Conservation (phyloP, 306 rosid genomes). For the Macrotyloma uniflorum region DNA sequence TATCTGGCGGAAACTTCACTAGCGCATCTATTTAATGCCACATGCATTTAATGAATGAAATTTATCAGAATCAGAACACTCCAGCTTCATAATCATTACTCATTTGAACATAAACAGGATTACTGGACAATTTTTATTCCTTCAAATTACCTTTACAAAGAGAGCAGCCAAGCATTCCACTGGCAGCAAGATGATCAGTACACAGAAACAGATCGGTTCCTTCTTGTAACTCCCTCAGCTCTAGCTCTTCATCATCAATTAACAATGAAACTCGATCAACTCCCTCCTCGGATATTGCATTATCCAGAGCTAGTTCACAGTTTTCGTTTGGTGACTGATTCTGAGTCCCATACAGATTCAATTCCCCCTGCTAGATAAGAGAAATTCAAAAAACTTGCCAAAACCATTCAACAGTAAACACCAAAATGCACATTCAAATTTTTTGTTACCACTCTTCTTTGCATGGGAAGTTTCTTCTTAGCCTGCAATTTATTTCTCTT, state of each 20-base stretch:
- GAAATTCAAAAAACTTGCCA: slow-evolving; percentile 26
- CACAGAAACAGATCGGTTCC: slow-evolving; percentile 50
- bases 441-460: slow-evolving; percentile 61
- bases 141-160: slow-evolving; percentile 78
- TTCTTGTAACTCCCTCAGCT: slow-evolving; percentile 70
- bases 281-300: slow-evolving; percentile 49
- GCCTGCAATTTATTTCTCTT: slow-evolving; percentile 59
- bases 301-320: slow-evolving; percentile 74
- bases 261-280: slow-evolving; percentile 58
- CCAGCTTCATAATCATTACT: slow-evolving; percentile 24
- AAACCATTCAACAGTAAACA: slow-evolving; percentile 28
- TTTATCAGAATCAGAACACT: slow-evolving; percentile 36
- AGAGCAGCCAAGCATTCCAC: slow-evolving; percentile 62
- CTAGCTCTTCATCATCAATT: slow-evolving; percentile 92
- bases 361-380: slow-evolving; percentile 60
- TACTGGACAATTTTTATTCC: slow-evolving; percentile 25
- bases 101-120: slow-evolving; percentile 22
- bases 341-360: slow-evolving; percentile 43
- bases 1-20: slow-evolving; percentile 82
- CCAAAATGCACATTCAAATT: slow-evolving; percentile 14
- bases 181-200: slow-evolving; percentile 63
- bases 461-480: slow-evolving; percentile 54
- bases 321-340: slow-evolving; percentile 49
- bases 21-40: slow-evolving; percentile 61
- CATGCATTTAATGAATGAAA: slow-evolving; percentile 30